phyloP scores from a whole-genome alignment of 805 yeast species.

The Nakazawaea peltata region DNA sequence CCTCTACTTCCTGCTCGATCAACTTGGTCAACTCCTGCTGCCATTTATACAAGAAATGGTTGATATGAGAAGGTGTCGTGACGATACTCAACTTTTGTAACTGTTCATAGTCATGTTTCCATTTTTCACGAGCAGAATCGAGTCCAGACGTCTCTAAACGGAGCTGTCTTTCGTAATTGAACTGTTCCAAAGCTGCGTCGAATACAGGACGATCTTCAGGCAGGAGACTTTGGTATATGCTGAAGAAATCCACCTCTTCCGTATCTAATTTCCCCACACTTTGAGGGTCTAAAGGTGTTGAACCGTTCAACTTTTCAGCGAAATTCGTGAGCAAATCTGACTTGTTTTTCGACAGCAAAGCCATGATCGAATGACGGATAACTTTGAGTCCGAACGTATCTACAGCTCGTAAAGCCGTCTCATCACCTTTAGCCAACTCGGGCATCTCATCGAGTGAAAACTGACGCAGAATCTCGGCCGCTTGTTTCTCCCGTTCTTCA shows the following conservation, averaged over 20 bases:
- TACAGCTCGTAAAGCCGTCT: conserved; percentile 53
- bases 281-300: conserved; percentile 6
- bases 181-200: conserved; percentile 56
- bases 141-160: conserved; percentile 70
- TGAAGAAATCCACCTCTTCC: conserved; percentile 49
- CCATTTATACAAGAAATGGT: conserved; percentile 81
- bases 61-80: conserved; percentile 50
- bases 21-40: conserved; percentile 63
- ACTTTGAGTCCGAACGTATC: conserved; percentile 72
- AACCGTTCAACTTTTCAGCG: conserved; percentile 2
- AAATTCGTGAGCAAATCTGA: conserved; percentile 5
- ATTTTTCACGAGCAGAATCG: conserved; percentile 79
- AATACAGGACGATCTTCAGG: conserved; percentile 44
- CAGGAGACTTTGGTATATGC: conserved; percentile 47
- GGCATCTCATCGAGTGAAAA: conserved; percentile 17
- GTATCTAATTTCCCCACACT: background rate
- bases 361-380: conserved; percentile 66
- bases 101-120: conserved; percentile 79
- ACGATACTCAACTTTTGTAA: conserved; percentile 48
- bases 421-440: conserved; percentile 46
- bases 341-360: conserved; percentile 26
- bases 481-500: conserved; percentile 1
- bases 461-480: conserved; percentile 13
- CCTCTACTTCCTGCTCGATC: conserved; percentile 55
- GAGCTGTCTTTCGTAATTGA: conserved; percentile 71